Conservation (phyloP, 352 stramenopile genomes). For the Peronosclerospora sorghi region DNA sequence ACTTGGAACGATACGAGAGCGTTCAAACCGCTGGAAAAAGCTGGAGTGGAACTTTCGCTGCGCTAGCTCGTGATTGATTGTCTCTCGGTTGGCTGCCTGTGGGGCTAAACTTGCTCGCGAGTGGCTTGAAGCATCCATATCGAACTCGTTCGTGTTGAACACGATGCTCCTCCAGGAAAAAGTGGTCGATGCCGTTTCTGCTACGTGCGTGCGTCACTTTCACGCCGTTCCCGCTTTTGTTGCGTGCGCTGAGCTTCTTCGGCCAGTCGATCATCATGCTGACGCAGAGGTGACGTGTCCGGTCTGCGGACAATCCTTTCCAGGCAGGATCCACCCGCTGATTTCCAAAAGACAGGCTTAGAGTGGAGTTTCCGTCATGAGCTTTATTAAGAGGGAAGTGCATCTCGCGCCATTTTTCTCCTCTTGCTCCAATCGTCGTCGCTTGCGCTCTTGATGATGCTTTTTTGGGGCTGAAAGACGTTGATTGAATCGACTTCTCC, state of each 20-base stretch:
- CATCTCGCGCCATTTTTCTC: slow-evolving; percentile 47
- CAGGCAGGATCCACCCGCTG: slow-evolving; percentile 70
- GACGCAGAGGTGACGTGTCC: slow-evolving; percentile 43
- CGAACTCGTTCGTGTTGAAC: slow-evolving; percentile 36
- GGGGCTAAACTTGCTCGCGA: slow-evolving; percentile 37
- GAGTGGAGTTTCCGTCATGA: slow-evolving; percentile 61
- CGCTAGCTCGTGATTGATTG: slow-evolving; percentile 33
- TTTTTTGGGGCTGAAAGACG: slow-evolving; percentile 33
- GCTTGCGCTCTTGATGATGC: slow-evolving; percentile 23
- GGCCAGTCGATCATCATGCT: slow-evolving; percentile 46
- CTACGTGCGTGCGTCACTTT: slow-evolving; percentile 26
- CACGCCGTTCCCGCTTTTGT: slow-evolving; percentile 23
- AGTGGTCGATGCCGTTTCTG: slow-evolving; percentile 35
- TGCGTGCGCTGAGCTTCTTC: slow-evolving; percentile 37
- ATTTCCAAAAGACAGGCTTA: slow-evolving; percentile 31
- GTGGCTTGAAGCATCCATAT: slow-evolving; percentile 45
- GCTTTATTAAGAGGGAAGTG: slow-evolving; percentile 42
- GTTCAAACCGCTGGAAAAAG: slow-evolving; percentile 68
- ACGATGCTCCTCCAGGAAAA: slow-evolving; percentile 33
- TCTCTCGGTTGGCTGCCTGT: slow-evolving; percentile 45
- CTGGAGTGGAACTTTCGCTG: slow-evolving; percentile 53
- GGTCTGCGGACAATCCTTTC: slow-evolving; percentile 59
- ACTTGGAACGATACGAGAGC: slow-evolving; percentile 57
- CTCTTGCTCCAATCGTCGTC: slow-evolving; percentile 33
- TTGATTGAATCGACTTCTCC: slow-evolving; percentile 46